Base-by-base conservation (phyloP, 148 eudicot genomes). In the Rhododendron ferrugineum region DNA sequence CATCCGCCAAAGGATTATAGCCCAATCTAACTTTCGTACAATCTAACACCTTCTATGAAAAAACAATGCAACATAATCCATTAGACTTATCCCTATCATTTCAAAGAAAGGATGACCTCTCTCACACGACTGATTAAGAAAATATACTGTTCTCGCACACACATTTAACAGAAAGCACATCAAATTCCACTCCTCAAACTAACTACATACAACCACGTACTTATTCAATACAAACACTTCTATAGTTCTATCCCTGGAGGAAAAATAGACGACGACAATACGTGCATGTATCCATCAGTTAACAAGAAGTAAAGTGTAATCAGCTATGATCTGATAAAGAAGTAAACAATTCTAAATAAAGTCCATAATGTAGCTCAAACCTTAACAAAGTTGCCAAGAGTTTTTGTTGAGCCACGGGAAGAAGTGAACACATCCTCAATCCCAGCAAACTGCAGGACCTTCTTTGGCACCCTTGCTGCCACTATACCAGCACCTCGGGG, bases 361-460 rank as follows among this genome's bases (percentile, higher is more conserved):
- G 42, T 30, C 46, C 18, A 28, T 1, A 8, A 16, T 26, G 42
- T 6, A 44, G 34, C 46, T 20, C 83, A 81, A 60, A 95, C 98
- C 98, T 95, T 95, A 30, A 95, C 98, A 49, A 95, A 95, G 85
- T 95, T 95, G 26, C 98, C 98, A 52, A 95, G 95, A 30, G 98
- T 95, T 85, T 95, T 95, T 8, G 98, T 95, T 1, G 98, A 95
- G 2, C 98, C 98, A 79, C 98, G 93, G 34, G 98, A 95, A 2
- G 93, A 91, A 32, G 98, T 95, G 56, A 95, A 95, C 16, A 93
- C 96, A 92, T 95, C 98, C 5, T 95, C 95, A 89, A 95, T 95
- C 18, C 98, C 98, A 78, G 98, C 98, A 85, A 95, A 95, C 90
- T 95, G 98, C 22, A 95, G 83, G 11, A 95, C 98, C 96, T 95